These are phyloP conservation scores for Candida namnaoensis DNA, from an alignment of 805 yeast genomes.

Conservation along the genomic window DNA sequence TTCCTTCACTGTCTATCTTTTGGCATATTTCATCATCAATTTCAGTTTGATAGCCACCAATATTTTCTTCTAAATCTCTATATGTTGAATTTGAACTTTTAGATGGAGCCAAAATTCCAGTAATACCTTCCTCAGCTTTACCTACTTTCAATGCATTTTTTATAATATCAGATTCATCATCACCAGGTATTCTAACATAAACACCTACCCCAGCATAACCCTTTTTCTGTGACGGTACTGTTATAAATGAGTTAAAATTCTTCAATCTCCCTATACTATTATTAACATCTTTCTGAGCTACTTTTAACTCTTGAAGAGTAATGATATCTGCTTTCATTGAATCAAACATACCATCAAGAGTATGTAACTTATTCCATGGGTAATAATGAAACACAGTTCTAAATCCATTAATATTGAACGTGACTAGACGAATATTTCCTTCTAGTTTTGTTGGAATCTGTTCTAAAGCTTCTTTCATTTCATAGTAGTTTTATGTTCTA, in stretches of 20 bases:
- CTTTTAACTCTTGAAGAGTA: conserved; percentile 82
- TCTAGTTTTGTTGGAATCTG: conserved; percentile 1
- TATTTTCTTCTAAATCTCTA: conserved; percentile 21
- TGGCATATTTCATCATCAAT: conserved; percentile 28
- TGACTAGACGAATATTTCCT: conserved; percentile 34
- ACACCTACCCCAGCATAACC: conserved; percentile 94
- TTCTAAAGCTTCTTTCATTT: not conserved
- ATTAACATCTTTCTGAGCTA: conserved; percentile 41
- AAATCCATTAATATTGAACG: conserved; percentile 83
- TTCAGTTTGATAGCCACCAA: conserved; percentile 64
- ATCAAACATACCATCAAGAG: conserved; percentile 33
- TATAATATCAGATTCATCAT: conserved; percentile 29
- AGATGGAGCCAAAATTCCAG: conserved; percentile 43
- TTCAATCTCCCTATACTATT: conserved; percentile 40
- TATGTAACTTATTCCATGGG: conserved; percentile 62
- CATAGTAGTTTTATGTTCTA: too few species aligned
- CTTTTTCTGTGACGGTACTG: conserved; percentile 57
- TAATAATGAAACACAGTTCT: conserved; percentile 73
- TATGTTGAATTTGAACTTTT: conserved; percentile 8
- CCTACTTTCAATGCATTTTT: conserved; percentile 39
- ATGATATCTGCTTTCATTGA: conserved; percentile 63
- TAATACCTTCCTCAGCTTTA: conserved; percentile 86
- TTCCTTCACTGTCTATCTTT: conserved; percentile 73
- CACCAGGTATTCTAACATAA: conserved; percentile 49
- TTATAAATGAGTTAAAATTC: conserved; percentile 55